Base-by-base conservation (phyloP, 2,329 filamentous ascomycete species). In the Nectriaceae sp. region DNA sequence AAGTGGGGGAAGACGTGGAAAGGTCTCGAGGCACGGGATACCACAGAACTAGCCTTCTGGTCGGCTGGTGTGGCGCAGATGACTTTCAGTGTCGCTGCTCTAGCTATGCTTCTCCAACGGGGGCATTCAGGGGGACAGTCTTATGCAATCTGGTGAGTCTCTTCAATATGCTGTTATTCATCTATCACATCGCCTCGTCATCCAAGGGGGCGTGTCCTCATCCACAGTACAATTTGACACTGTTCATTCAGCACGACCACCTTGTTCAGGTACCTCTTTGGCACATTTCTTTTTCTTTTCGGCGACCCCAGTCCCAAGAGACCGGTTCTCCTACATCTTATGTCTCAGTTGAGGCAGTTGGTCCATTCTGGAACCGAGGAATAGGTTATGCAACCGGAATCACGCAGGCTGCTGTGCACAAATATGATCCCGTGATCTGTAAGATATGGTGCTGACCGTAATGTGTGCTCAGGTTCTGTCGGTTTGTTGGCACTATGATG, bases 31-130 rank as follows among this genome's bases (percentile, higher is more conserved):
- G 70, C 61, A 38, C 68, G 64, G 24, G 77, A 80, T 60, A 74
- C 71, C 22, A 77, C 76, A 3, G 77, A 80, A 63, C 54, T 79
- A 57, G 70, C 72, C 2, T 78, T 70, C 44, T 79, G 75, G 73
- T 74, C 73, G 6, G 75, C 75, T 2, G 70, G 72, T 26, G 57
- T 74, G 15, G 67, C 68, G 21, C 76, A 79, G 56, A 60, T 75
- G 43, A 58, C 70, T 10, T 62, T 69, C 36, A 76, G 73, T 46
- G 64, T 66, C 2, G 63, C 65, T 20, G 69, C 70, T 5, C 50
- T 77, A 44, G 66, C 68, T 19, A 75, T 76, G 70, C 61, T 79
- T 35, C 43, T 75, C 11, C 65, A 73, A 18, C 65, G 77, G 44
- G 70, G 71, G 2, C 75, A 78, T 55, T 76, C 75, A 16, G 74